Evolutionary conservation across 2,329 filamentous ascomycete genomes (phyloP).

Genomic region (Xylariaceae sp.): DNA sequence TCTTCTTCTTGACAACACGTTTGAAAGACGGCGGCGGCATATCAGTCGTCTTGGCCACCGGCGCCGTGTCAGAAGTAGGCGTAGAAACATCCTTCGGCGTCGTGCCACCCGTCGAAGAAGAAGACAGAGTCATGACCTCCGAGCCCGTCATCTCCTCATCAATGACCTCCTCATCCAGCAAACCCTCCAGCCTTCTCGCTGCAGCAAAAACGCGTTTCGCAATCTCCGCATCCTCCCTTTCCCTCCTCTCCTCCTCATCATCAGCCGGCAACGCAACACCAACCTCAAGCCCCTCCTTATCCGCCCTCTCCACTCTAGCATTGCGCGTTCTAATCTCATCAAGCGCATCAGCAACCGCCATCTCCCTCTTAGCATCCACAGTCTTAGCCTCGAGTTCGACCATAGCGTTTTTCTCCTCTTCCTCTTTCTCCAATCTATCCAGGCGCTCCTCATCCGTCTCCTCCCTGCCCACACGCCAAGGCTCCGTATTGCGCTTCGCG

Average conservation of each 20-base stretch:
- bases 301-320: slow-evolving; percentile 76
- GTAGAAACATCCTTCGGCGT: slow-evolving; percentile 15
- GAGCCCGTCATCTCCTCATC: slow-evolving; percentile 24
- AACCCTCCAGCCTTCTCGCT: slow-evolving; percentile 50
- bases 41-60: slow-evolving; percentile 22
- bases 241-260: slow-evolving; percentile 61
- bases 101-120: slow-evolving; percentile 4
- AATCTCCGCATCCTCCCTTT: slow-evolving; percentile 79
- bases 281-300: slow-evolving; percentile 64
- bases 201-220: slow-evolving; percentile 75
- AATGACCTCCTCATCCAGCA: slow-evolving; percentile 48
- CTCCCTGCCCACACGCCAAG: slow-evolving; percentile 67
- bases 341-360: slow-evolving; percentile 92
- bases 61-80: slow-evolving; percentile 22
- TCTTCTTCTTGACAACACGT: slow-evolving; percentile 80
- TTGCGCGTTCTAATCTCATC: slow-evolving; percentile 94
- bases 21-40: slow-evolving; percentile 67
- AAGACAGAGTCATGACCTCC: slow-evolving; percentile 1
- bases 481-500: slow-evolving; percentile 89
- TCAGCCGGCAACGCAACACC: slow-evolving; percentile 52
- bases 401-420: slow-evolving; percentile 86
- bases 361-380: slow-evolving; percentile 86
- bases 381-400: slow-evolving; percentile 93
- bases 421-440: slow-evolving; percentile 77
- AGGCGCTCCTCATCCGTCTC: slow-evolving; percentile 87